Evolutionary conservation across 2,329 filamentous ascomycete genomes (phyloP), one percentile per base, ranked within the genome.

Genomic region (Fusarium cyanostomum): DNA sequence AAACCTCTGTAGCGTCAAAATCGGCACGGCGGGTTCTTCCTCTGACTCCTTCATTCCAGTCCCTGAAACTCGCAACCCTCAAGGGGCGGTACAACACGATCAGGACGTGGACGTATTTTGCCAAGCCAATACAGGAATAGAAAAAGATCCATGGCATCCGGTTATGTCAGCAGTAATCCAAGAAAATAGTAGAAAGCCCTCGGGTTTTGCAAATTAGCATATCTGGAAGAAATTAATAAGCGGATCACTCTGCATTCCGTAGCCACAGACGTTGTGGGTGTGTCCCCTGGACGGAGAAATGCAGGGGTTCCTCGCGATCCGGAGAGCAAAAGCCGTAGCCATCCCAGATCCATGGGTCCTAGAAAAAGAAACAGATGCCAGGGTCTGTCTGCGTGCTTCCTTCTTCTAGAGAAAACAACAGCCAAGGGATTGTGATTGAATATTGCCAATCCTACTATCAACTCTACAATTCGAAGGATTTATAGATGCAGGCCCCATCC

Each of bases 1-100:
- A 26, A 12, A 26, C 41, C 27, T 15, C 8, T 18, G 26, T 31
- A 30, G 38, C 52, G 28, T 44, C 10, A 5, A 41, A 18, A 26
- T 35, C 30, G 37, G 15, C 31, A 45, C 33, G 34, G 21, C 21
- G 21, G 21, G 21, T 6, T 21, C 21, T 21, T 43, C 48, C 38
- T 27, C 24, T 31, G 31, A 11, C 5, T 15, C 15, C 55, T 28
- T 16, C 56, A 59, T 58, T 59, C 56, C 56, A 59, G 26, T 30
- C 27, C 5, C 18, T 24, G 11, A 41, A 13, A 56, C 38, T 44
- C 18, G 15, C 43, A 18, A 34, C 24, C 38, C 37, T 58, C 10
- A 9, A 33, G 9, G 42, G 42, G 18, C 42, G 41, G 15, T 18
- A 44, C 26, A 18, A 38, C 21, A 27, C 12, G 10, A 44, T 15